Evolutionary conservation across 805 yeast species (phyloP), one percentile per base, ranked within the genome.

Genomic region (Nakazawaea ambrosiae): DNA sequence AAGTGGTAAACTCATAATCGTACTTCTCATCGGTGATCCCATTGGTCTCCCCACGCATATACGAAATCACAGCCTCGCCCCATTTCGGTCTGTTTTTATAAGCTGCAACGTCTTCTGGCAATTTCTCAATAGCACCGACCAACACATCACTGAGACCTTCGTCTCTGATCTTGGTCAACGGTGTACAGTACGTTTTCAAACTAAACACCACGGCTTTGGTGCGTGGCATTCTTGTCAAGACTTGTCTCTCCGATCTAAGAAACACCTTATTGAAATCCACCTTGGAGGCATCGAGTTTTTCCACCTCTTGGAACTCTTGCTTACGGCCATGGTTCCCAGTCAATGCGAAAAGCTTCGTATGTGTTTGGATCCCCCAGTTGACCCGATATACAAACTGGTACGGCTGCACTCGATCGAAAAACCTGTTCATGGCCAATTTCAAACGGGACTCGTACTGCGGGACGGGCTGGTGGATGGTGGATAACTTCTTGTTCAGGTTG

Each of bases 281-380:
- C 5, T 46, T 46, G 14, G 52, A 56, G 16, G 62, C 54, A 20
- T 39, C 34, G 11, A 39, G 24, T 15, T 57, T 51, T 12, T 58
- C 53, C 20, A 66, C 58, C 5, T 46, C 55, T 5, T 61, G 60
- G 14, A 64, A 65, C 18, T 53, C 49, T 18, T 33, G 36, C 2
- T 64, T 47, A 10, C 53, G 49, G 4, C 57, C 59, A 41, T 74
- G 77, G 29, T 63, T 60, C 6, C 65, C 69, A 12, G 55, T 49
- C 32, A 75, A 68, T 2, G 71, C 70, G 41, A 63, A 66, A n/a
- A 73, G 46, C 29, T 58, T 61, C 33, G 66, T 60, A 48, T 78
- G 84, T 1, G 77, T 65, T 51, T 83, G 92, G 18, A 83, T 56
- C 0, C 81, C 66, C 85, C 88, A 83, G 44, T 83, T 83, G 47